phyloP scores from a whole-genome alignment of 768 basidiomycete genomes.

The Panus rudis region DNA sequence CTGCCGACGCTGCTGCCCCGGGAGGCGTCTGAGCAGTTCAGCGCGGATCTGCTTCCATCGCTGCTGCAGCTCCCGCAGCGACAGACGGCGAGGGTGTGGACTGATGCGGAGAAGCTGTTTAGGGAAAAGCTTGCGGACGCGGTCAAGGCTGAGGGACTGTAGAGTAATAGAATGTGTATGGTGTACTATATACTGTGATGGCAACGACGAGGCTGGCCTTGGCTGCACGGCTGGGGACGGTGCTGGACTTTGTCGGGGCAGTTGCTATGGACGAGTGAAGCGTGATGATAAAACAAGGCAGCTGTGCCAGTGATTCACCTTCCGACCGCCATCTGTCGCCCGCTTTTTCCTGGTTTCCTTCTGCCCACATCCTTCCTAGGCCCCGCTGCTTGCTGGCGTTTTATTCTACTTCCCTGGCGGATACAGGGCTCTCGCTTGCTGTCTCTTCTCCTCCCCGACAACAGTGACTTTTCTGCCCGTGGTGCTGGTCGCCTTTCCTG shows the following conservation, averaged over 20 bases:
- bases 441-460: slow-evolving; percentile 17
- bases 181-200: not conserved
- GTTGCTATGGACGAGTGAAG: too few relatives aligned
- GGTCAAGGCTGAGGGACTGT: slow-evolving; percentile 23
- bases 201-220: not conserved
- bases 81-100: slow-evolving; percentile 71
- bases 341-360: too few relatives aligned
- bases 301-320: too few relatives aligned
- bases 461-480: too few relatives aligned
- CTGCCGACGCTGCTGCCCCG: slow-evolving; percentile 91
- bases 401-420: slow-evolving; percentile 10
- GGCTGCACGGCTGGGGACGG: not conserved
- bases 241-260: too few relatives aligned
- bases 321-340: too few relatives aligned
- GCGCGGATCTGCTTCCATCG: slow-evolving; percentile 77
- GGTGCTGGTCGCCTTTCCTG: slow-evolving; percentile 31
- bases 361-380: slow-evolving; percentile 12
- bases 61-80: slow-evolving; percentile 70
- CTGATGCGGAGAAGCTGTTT: slow-evolving; percentile 80
- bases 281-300: too few relatives aligned
- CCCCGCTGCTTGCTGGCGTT: slow-evolving; percentile 21
- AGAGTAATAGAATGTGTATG: not conserved
- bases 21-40: slow-evolving; percentile 97
- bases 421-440: not conserved
- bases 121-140: slow-evolving; percentile 57